Percentiles rank a stretch among this genome's conserved stretches.
phyloP scores from a whole-genome alignment of 1,284 basidiomycete species.

The Leccinum pachyderme region DNA sequence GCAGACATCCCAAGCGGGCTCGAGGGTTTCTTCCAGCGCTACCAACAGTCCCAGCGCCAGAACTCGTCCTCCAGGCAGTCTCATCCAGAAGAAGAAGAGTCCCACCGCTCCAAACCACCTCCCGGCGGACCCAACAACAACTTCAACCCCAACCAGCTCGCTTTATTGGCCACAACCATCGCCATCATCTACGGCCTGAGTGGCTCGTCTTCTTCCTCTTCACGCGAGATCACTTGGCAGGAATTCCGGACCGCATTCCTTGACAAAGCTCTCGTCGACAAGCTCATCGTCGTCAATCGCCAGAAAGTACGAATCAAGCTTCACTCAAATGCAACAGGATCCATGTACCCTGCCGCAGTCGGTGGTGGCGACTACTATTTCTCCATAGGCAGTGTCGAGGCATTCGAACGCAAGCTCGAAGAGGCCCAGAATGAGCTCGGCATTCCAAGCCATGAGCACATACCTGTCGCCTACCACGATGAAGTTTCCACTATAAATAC shows the following conservation, averaged over 20 bases:
- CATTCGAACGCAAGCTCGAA: constrained; percentile 93
- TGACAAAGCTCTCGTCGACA: constrained; percentile 95
- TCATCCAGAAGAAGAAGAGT: constrained; percentile 38
- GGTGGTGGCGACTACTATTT: constrained; percentile 79
- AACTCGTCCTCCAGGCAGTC: constrained; percentile 31
- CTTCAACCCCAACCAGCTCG: constrained; percentile 60
- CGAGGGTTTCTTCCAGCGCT: constrained; percentile 78
- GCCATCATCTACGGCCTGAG: constrained; percentile 71
- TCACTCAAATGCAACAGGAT: constrained; percentile 80
- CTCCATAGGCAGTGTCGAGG: constrained; percentile 96
- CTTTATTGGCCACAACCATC: constrained; percentile 55
- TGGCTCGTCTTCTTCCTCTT: constrained; percentile 54
- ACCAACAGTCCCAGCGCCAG: constrained; percentile 53
- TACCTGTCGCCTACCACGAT: constrained; percentile 96
- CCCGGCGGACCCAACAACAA: constrained; percentile 43
- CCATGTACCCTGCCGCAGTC: constrained; percentile 61
- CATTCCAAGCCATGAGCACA: constrained; percentile 89
- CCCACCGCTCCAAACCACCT: constrained; percentile 43
- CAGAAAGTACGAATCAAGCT: constrained; percentile 86
- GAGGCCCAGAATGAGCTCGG: constrained; percentile 91
- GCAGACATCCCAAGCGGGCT: constrained; percentile 50
- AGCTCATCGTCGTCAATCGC: constrained; percentile 91
- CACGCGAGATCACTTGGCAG: constrained; percentile 97
- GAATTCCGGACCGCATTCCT: constrained; percentile 96
- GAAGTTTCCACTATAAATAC: constrained; percentile 86